Evolutionary conservation across 257 asterid species (phyloP).

Genomic region (Capsicum pubescens): DNA sequence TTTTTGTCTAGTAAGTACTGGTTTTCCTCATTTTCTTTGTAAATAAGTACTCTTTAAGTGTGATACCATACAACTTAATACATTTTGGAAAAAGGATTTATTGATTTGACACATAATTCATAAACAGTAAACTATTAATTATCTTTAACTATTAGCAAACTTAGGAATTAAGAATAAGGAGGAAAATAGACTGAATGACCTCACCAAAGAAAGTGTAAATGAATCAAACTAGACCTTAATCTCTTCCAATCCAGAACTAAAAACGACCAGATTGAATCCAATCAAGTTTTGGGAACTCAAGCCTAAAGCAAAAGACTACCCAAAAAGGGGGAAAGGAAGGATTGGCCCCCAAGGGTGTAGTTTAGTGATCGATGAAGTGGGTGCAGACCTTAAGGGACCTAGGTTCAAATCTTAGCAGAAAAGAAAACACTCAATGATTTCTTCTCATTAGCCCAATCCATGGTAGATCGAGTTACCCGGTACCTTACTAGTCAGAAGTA

Average conservation of each 20-base stretch:
- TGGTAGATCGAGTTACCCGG: neutral
- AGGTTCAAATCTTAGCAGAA: neutral
- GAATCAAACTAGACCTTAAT: neutral
- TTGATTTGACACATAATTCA: neutral
- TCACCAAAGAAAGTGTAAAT: constrained; percentile 16
- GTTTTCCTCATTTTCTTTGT: neutral
- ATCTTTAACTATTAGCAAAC: neutral
- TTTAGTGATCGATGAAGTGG: neutral
- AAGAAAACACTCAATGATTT: neutral
- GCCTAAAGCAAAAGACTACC: neutral
- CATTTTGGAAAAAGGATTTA: neutral
- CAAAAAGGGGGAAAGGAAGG: neutral
- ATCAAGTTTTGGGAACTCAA: neutral
- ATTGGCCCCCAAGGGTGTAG: neutral
- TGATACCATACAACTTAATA: neutral
- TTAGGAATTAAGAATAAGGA: neutral
- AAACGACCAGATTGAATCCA: neutral
- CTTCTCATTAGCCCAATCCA: neutral
- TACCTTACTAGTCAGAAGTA: neutral
- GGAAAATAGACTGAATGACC: neutral
- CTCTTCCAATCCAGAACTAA: neutral
- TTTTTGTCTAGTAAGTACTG: neutral
- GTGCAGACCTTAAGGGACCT: neutral
- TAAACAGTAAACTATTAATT: neutral
- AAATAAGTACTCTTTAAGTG: neutral